A percentile compares a stretch with the other conserved stretches of the same genome.
Conservation (phyloP, 306 rosid genomes). For the Citrullus colocynthis region DNA sequence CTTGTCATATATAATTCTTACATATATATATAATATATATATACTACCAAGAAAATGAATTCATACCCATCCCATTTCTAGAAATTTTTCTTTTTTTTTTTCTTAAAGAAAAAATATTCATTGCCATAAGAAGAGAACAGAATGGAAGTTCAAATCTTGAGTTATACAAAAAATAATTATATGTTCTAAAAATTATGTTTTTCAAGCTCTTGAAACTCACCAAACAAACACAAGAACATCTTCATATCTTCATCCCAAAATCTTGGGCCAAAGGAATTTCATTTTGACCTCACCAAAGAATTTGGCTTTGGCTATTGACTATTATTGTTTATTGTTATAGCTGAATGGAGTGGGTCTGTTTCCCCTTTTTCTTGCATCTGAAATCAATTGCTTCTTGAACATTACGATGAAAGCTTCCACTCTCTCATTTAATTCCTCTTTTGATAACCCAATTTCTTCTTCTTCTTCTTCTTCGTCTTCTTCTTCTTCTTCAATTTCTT, state of each 20-base stretch:
- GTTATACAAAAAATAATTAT: neutral
- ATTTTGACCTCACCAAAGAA: neutral
- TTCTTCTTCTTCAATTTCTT: too few species aligned
- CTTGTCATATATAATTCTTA: too few species aligned
- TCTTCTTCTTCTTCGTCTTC: neutral
- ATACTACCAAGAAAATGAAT: too few species aligned
- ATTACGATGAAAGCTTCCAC: conserved; percentile 89
- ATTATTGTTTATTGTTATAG: neutral
- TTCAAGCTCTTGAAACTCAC: neutral
- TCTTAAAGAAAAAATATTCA: too few species aligned
- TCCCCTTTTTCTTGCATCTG: conserved; percentile 44
- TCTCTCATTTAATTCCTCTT: conserved; percentile 82
- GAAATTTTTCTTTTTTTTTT: too few species aligned
- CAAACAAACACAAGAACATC: neutral
- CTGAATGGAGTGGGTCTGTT: neutral
- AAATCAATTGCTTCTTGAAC: conserved; percentile 77
- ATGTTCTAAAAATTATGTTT: neutral
- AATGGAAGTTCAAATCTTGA: neutral
- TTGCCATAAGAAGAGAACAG: too few species aligned
- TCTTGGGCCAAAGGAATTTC: neutral
- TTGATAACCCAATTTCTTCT: conserved; percentile 35
- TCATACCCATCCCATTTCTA: too few species aligned
- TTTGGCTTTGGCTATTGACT: neutral
- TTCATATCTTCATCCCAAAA: neutral
- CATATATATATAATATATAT: too few species aligned